Base-by-base conservation (phyloP, 2,329 filamentous ascomycete genomes). In the Incumbomyces delicatus region DNA sequence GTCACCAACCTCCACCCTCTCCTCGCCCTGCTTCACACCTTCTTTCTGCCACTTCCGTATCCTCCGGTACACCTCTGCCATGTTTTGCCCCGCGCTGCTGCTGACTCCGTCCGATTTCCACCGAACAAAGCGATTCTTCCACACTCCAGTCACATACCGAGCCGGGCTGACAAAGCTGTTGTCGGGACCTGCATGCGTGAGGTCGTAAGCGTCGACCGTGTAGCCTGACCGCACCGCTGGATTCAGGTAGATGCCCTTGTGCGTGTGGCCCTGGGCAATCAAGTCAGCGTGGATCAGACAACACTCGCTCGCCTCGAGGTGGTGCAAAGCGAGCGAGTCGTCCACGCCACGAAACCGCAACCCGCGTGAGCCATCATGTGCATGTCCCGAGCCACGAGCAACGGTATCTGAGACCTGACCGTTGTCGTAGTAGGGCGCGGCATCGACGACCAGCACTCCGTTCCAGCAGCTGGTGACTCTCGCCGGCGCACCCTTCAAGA, bases 251-350 rank as follows among this genome's bases (percentile, higher is more conserved):
- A 67, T 57, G 4, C 65, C 64, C 29, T 59, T 57, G 2, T 53
- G 35, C 2, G 34, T 22, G 7, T 41, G 36, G 10, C 45, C 47
- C 0, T 61, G 61, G 1, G 65, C 52, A 1, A 59, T 58, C 47
- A 66, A 66, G 45, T 68, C 66, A 2, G 59, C 61, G 33, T 68
- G 64, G 14, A 68, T 65, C 44, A 89, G 74, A 62, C 85, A 89
- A 67, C 84, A 88, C 63, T 89, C 85, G 12, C 79, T 84, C n/a
- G 73, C 85, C 62, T 89, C 85, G 20, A 88, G 69, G 38, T 66
- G 63, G 27, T 57, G 58, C 2, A 55, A 49, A 0, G 73, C 72
- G 1, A 90, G 74, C 3, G 71, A 73, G 57, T 85, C 81, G 0
- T 76, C 59, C 17, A 84, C 70, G 3, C 73, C 81, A 8, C 83